Base-by-base conservation (phyloP, 192 early-diverging fungal genomes). In the Coemansia sp. region DNA sequence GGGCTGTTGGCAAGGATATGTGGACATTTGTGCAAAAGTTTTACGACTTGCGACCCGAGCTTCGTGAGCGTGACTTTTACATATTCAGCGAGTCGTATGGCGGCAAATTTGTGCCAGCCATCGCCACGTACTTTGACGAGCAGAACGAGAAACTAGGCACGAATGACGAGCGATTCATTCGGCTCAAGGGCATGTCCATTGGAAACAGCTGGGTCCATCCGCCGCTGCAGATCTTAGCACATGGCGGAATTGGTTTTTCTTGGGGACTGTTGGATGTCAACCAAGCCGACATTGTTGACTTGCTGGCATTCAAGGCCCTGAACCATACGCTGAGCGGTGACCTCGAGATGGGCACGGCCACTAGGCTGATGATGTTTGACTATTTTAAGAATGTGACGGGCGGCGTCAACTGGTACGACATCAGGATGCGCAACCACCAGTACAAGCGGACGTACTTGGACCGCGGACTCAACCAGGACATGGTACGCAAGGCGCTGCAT, bases 331-430 rank as follows among this genome's bases (percentile, higher is more conserved):
- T 79, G 42, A 66, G 57, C 57, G 72, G 75, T 33, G 66, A 89
- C 0, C 89, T 88, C 74, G 67, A 78, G 48, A 57, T 62, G 5
- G 89, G 88, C 0, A 83, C 74, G 36, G 54, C 63, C 6, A 54
- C 68, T 8, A 85, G 93, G 1, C 45, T 85, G 14, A 41, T 70
- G 4, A 42, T 93, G 17, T 95, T 93, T 80, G 86, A 88, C 16
- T 74, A 83, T 21, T 89, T 89, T 68, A 78, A 76, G 53, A 89
- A 92, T 40, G 79, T 80, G 42, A 89, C 91, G 0, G 92, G 92
- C 24, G 81, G 80, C 9, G 68, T 93, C 36, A 95, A 95, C 73
- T 85, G 70, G 78, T 95, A 95, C 66, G 93, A 95, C 66, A 74
- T 93, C 19, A 87, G 93, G 0, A 84, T 85, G 61, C 88, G 88